These are phyloP conservation scores for Fusarium goolgardi DNA, from an alignment of 2,329 filamentous ascomycete genomes.

Conservation along the genomic window DNA sequence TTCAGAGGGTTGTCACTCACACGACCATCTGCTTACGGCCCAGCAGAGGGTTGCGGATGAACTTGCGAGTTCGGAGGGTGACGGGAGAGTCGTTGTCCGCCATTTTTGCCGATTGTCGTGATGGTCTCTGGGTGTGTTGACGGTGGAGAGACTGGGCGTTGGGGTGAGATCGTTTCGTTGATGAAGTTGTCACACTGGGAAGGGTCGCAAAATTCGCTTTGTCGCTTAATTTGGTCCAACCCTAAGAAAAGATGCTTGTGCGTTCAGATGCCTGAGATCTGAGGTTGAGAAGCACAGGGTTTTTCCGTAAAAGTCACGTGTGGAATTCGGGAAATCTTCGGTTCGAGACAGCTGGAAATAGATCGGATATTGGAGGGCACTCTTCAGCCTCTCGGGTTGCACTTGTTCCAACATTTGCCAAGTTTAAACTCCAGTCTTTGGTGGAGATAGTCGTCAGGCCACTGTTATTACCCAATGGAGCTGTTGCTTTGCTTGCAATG, in stretches of 20 bases:
- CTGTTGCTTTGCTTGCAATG: constrained; percentile 14
- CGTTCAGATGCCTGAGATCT: constrained; percentile 28
- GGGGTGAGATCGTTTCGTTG: constrained; percentile 50
- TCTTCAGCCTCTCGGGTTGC: constrained; percentile 10
- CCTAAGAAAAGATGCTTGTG: constrained; percentile 52
- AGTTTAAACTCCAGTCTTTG: constrained; percentile 37
- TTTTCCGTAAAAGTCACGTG: constrained; percentile 41
- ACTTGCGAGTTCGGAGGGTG: constrained; percentile 98
- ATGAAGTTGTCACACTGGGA: constrained; percentile 50
- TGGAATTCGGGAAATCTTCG: constrained; percentile 27
- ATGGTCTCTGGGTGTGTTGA: constrained; percentile 52
- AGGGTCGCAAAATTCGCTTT: constrained; percentile 53
- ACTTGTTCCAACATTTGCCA: constrained; percentile 18
- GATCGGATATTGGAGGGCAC: constrained; percentile 17
- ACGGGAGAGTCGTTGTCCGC: constrained; percentile 83
- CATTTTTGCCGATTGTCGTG: constrained; percentile 75
- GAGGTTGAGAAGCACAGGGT: constrained; percentile 29
- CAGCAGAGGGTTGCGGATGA: constrained; percentile 99
- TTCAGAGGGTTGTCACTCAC: constrained; percentile 70
- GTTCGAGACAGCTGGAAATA: background rate
- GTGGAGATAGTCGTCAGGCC: constrained; percentile 38
- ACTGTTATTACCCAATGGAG: constrained; percentile 29
- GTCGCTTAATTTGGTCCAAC: constrained; percentile 61
- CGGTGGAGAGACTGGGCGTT: constrained; percentile 49
- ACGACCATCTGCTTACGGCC: constrained; percentile 99